Percentiles rank a stretch among this genome's conserved stretches.
Conservation (phyloP, 1,284 basidiomycete species). For the Pisolithus thermaeus region DNA sequence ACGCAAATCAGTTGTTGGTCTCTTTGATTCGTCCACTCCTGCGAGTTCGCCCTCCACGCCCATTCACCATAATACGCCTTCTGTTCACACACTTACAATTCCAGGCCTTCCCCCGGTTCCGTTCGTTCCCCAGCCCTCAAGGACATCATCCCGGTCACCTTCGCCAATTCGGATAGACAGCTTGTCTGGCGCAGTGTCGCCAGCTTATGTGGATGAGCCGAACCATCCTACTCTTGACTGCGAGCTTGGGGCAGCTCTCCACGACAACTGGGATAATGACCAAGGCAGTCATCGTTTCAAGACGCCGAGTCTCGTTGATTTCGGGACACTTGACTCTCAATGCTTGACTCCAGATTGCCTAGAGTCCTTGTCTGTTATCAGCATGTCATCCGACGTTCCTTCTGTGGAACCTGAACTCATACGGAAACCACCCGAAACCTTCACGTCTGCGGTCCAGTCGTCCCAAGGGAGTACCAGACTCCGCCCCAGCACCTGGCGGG, state of each 20-base stretch:
- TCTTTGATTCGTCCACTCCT: slow-evolving; percentile 44
- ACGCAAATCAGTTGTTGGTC: slow-evolving; percentile 60
- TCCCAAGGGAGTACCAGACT: slow-evolving; percentile 8
- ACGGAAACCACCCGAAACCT: slow-evolving; percentile 1
- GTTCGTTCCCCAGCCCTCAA: slow-evolving; percentile 28
- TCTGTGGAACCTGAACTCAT: slow-evolving; percentile 1
- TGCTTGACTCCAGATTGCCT: background rate
- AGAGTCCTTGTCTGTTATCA: slow-evolving; percentile 6
- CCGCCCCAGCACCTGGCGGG: slow-evolving; percentile 12
- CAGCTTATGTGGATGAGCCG: slow-evolving; percentile 3
- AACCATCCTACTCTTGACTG: slow-evolving; percentile 26
- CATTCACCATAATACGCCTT: slow-evolving; percentile 12
- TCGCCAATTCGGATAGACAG: slow-evolving; percentile 14
- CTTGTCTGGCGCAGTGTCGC: slow-evolving; percentile 6
- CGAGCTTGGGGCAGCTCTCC: slow-evolving; percentile 25
- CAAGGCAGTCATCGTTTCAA: slow-evolving; percentile 14
- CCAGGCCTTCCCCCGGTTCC: slow-evolving; percentile 30
- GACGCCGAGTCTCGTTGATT: slow-evolving; percentile 18
- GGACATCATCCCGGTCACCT: slow-evolving; percentile 21
- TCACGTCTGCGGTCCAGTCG: slow-evolving; percentile 2
- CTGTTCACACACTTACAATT: slow-evolving; percentile 28
- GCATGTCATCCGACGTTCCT: background rate
- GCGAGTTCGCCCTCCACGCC: slow-evolving; percentile 7
- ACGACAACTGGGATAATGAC: slow-evolving; percentile 17
- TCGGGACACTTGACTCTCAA: slow-evolving; percentile 9